Evolutionary conservation across 2,329 filamentous ascomycete species (phyloP).

Genomic region (Penicillium sp.): DNA sequence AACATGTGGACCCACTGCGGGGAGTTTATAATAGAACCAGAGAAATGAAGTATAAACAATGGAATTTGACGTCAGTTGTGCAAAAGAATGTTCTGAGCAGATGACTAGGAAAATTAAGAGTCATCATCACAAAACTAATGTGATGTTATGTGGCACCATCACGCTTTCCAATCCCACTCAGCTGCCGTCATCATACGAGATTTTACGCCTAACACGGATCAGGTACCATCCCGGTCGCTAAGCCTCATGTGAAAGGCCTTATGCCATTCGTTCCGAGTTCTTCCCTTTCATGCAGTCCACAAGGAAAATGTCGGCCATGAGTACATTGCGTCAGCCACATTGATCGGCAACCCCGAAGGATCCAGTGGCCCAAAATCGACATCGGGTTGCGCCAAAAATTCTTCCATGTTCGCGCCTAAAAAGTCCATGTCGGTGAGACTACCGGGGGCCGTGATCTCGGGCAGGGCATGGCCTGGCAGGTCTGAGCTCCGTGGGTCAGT

Average conservation of each 20-base stretch:
- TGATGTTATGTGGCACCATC: background rate
- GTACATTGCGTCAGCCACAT: conserved; percentile 15
- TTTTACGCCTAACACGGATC: background rate
- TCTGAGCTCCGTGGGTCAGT: background rate
- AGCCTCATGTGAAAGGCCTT: background rate
- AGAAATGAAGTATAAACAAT: background rate
- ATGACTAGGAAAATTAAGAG: background rate
- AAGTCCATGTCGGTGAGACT: conserved; percentile 13
- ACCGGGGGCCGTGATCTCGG: conserved; percentile 3
- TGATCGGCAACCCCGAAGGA: conserved; percentile 12
- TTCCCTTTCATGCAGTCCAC: conserved; percentile 15
- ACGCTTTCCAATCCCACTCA: background rate
- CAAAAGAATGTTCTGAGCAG: background rate
- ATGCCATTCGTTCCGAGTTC: background rate
- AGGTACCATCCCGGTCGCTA: background rate
- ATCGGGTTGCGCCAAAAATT: conserved; percentile 17
- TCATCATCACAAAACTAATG: background rate
- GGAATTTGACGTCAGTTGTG: background rate
- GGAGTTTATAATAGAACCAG: background rate
- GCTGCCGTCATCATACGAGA: conserved; percentile 9
- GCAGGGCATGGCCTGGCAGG: background rate
- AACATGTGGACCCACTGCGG: conserved; percentile 22
- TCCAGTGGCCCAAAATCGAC: conserved; percentile 16
- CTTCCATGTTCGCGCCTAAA: conserved; percentile 19
- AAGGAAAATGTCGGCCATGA: conserved; percentile 19